Conservation (phyloP, 2,329 filamentous ascomycete species). For the Zarea fungicola region DNA sequence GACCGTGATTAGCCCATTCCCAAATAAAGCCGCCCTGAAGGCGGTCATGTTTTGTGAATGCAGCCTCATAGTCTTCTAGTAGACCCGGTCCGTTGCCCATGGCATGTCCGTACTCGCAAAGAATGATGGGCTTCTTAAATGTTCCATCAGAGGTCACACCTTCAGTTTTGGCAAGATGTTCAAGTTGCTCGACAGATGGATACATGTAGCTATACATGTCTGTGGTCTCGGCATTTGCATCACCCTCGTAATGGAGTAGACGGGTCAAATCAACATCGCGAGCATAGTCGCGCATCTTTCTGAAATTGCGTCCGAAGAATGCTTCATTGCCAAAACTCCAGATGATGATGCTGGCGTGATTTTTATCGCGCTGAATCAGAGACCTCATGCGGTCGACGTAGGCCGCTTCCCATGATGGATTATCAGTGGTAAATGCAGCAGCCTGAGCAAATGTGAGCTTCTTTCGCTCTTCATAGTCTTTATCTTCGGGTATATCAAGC, state of each 20-base stretch:
- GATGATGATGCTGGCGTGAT: constrained; percentile 64
- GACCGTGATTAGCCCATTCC: constrained; percentile 61
- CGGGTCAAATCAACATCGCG: constrained; percentile 53
- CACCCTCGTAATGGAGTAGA: constrained; percentile 63
- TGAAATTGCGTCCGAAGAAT: constrained; percentile 65
- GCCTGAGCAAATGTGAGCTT: constrained; percentile 48
- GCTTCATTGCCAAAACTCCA: constrained; percentile 72
- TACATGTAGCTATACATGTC: constrained; percentile 70
- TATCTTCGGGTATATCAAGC: constrained; percentile 46
- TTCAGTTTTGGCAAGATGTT: constrained; percentile 35
- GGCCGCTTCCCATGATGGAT: constrained; percentile 54
- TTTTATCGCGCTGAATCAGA: constrained; percentile 63
- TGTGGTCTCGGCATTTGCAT: constrained; percentile 51
- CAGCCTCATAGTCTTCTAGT: constrained; percentile 61
- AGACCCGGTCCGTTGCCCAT: constrained; percentile 73
- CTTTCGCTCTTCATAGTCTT: constrained; percentile 57
- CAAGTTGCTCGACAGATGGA: constrained; percentile 46
- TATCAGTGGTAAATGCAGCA: constrained; percentile 56
- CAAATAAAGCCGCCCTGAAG: constrained; percentile 64
- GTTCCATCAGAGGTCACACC: constrained; percentile 39
- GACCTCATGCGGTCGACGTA: constrained; percentile 64
- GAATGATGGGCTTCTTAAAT: constrained; percentile 53
- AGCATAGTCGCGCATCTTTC: constrained; percentile 60
- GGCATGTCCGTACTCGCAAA: constrained; percentile 55
- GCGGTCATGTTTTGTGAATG: constrained; percentile 54